Conservation (phyloP, 1,139 yeast species). For the Starmera stellimalicola region DNA sequence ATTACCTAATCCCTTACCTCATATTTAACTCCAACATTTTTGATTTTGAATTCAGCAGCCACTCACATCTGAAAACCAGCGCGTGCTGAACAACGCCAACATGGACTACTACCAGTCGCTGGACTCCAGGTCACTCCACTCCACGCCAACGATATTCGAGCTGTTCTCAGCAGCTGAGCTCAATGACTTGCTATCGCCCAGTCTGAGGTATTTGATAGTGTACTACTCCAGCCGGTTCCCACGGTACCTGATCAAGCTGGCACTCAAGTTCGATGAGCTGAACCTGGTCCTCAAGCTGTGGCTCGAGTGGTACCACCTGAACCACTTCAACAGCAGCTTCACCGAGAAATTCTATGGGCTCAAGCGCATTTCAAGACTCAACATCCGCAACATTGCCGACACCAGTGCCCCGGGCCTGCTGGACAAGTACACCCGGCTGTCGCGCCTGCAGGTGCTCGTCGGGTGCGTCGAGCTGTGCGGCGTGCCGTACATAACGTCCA, state of each 20-base stretch:
- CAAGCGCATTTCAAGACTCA: background rate
- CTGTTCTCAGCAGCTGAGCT: conserved; percentile 69
- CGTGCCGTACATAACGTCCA: background rate
- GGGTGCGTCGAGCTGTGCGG: background rate
- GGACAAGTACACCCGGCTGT: background rate
- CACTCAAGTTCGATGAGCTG: background rate
- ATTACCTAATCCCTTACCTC: too few species aligned
- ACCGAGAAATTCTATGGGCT: background rate
- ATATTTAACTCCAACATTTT: too few species aligned
- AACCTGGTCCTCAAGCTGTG: background rate
- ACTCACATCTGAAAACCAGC: background rate
- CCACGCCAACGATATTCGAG: conserved; percentile 71
- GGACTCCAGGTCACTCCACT: conserved; percentile 20
- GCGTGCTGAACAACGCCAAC: background rate
- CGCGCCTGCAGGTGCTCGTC: background rate
- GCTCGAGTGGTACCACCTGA: background rate
- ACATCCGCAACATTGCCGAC: background rate
- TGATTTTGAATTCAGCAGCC: too few species aligned
- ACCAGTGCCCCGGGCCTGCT: background rate
- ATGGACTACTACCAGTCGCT: background rate
- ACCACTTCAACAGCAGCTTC: background rate
- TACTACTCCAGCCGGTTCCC: conserved; percentile 50
- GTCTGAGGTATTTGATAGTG: conserved; percentile 64
- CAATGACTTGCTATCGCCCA: conserved; percentile 66
- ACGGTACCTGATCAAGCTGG: background rate